Evolutionary conservation across 192 early-diverging fungal species (phyloP).

Genomic region (Ramicandelaber brevisporus): DNA sequence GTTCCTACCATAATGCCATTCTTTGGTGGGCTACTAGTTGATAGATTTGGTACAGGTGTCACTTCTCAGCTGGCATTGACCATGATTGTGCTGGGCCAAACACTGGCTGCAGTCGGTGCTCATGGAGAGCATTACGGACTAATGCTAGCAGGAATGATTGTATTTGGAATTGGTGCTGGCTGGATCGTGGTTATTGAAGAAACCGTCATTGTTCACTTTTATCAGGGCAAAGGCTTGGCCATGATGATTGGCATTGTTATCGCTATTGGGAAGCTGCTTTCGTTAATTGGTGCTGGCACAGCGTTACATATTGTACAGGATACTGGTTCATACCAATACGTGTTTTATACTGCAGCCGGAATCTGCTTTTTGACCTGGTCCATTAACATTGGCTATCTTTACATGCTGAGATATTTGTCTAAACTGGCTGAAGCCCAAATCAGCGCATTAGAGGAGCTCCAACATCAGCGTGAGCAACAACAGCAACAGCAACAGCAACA

Average conservation of each 20-base stretch:
- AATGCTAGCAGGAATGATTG: not conserved
- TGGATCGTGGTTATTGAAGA: conserved; percentile 1
- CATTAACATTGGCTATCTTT: not conserved
- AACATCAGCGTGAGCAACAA: no score
- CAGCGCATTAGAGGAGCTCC: no score
- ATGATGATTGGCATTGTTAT: not conserved
- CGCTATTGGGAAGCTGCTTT: conserved; percentile 1
- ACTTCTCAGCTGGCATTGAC: not conserved
- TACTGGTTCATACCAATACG: conserved; percentile 1
- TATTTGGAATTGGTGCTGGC: conserved; percentile 1
- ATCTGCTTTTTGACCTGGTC: not conserved
- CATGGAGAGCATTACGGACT: not conserved
- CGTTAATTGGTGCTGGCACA: conserved; percentile 1
- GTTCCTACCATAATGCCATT: conserved; percentile 2
- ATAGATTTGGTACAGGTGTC: conserved; percentile 1
- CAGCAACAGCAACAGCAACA: no score
- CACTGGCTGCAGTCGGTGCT: not conserved
- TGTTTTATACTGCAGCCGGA: not conserved
- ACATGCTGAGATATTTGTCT: not conserved
- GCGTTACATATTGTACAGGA: not conserved
- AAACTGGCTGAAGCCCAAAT: no score
- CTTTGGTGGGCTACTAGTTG: conserved; percentile 1
- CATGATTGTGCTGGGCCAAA: not conserved
- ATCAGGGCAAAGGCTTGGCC: conserved; percentile 1
- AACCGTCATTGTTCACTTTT: conserved; percentile 1